A percentile compares a stretch with the other conserved stretches of the same genome.
Conservation (phyloP, 108 stramenopile species). For the Fragilaria crotonensis region DNA sequence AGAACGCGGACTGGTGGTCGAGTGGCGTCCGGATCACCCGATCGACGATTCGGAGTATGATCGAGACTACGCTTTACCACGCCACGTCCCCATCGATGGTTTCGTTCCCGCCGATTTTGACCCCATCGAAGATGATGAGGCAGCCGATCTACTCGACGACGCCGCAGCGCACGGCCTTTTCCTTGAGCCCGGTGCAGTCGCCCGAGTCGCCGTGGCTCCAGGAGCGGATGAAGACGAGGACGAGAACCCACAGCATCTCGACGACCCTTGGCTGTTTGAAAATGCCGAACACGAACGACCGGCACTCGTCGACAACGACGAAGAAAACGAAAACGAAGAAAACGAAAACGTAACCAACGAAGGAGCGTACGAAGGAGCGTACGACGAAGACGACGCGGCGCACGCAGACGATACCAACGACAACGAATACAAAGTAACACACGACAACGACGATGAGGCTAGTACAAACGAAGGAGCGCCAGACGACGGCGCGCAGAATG, state of each 20-base stretch:
- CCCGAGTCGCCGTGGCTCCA: not conserved
- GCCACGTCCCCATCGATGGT: not conserved
- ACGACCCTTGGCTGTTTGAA: too few relatives aligned
- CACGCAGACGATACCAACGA: not conserved
- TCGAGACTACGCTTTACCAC: not conserved
- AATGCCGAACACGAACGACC: too few relatives aligned
- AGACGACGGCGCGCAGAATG: not conserved
- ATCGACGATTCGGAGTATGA: not conserved
- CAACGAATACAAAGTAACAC: not conserved
- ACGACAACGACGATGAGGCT: too few relatives aligned
- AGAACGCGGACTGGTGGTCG: not conserved
- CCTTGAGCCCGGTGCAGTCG: too few relatives aligned
- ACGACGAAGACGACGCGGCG: constrained; percentile 11
- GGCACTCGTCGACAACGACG: too few relatives aligned
- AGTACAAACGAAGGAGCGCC: not conserved
- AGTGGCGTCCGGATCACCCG: not conserved
- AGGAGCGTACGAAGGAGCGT: not conserved
- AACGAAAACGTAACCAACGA: not conserved
- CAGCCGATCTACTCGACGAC: constrained; percentile 4
- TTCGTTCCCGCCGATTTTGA: not conserved
- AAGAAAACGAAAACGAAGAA: too few relatives aligned
- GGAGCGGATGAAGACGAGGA: constrained; percentile 9
- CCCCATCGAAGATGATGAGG: not conserved
- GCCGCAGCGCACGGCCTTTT: constrained; percentile 3
- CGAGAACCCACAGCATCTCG: too few relatives aligned